Base-by-base conservation (phyloP, 139 green algal genomes). In the Bryopsis sp. region DNA sequence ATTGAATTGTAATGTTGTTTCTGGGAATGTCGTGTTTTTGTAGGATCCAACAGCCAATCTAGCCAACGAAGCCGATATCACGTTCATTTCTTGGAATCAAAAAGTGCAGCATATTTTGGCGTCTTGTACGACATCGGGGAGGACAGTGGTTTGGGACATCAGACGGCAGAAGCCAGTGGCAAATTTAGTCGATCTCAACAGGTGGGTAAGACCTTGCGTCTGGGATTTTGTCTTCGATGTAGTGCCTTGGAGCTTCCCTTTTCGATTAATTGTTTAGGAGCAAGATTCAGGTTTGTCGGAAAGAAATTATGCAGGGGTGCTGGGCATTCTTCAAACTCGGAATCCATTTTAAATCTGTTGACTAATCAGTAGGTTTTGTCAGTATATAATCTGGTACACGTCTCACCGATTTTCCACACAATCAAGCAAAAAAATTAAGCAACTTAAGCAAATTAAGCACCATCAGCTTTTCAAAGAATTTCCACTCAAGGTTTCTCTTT, bases 41-140 rank as follows among this genome's bases (percentile, higher is more conserved):
- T 76, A 83, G 80, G 77, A 77, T 43, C 72, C 76, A 33, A 34
- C 46, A 39, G 59, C 48, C 2, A 58, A 67, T 34, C 36, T 62
- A 48, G 39, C 75, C 34, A 35, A 58, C 1, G 78, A 60, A 2
- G 61, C 60, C 7, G 73, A 97, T 59, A 92, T 97, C 39, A 89
- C 86, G 0, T 84, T 80, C 71, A 78, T 98, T 7, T 74, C 82
- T 0, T 99, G 94, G 94, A 98, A 98, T 79, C 69, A 68, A 58
- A 97, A 95, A 74, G 92, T 98, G 47, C 87, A 94, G 71, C 90
- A 98, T 75, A 98, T 99, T 67, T 75, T 98, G 62, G 94, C 89
- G 3, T 92, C 87, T 31, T 86, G 79, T 59, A 85, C 73, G 31
- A 75, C 67, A 19, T 82, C 76, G 28, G 84, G 86, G 32, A 76